phyloP scores from a whole-genome alignment of 2,329 filamentous ascomycete species.

The Colletotrichum scovillei region DNA sequence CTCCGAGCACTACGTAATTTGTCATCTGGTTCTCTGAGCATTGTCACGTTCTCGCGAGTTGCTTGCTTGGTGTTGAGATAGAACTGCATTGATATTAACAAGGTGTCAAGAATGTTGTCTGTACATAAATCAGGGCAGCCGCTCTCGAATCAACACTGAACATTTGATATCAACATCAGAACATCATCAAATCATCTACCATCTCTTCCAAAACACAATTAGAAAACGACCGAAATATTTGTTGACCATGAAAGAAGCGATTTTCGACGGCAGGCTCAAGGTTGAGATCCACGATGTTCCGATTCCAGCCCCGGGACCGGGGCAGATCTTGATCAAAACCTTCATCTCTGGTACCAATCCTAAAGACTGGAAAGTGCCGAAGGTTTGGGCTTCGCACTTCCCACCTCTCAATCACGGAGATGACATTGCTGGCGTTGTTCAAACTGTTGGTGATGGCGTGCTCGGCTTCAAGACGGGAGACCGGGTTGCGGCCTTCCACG shows the following conservation, averaged over 20 bases:
- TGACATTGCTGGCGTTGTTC: constrained; percentile 39
- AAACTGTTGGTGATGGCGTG: constrained; percentile 34
- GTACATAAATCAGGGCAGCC: background rate
- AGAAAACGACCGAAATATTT: background rate
- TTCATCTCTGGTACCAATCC: constrained; percentile 38
- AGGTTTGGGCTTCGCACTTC: background rate
- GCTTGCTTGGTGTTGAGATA: background rate
- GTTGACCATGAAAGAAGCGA: constrained; percentile 5
- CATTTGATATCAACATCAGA: background rate
- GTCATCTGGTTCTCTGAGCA: background rate
- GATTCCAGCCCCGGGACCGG: constrained; percentile 27
- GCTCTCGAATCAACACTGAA: background rate
- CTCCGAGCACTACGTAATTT: background rate
- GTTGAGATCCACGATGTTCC: constrained; percentile 2
- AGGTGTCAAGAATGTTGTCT: background rate
- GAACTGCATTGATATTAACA: background rate
- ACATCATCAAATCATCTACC: background rate
- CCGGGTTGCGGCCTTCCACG: constrained; percentile 57
- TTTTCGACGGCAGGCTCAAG: background rate
- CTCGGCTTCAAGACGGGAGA: constrained; percentile 47
- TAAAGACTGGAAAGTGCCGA: constrained; percentile 40
- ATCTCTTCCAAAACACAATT: background rate
- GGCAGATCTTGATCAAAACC: constrained; percentile 33
- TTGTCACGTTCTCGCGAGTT: background rate
- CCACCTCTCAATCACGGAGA: constrained; percentile 34